phyloP scores from a whole-genome alignment of 2,329 filamentous ascomycete species.

The Colletotrichum cuscutae region DNA sequence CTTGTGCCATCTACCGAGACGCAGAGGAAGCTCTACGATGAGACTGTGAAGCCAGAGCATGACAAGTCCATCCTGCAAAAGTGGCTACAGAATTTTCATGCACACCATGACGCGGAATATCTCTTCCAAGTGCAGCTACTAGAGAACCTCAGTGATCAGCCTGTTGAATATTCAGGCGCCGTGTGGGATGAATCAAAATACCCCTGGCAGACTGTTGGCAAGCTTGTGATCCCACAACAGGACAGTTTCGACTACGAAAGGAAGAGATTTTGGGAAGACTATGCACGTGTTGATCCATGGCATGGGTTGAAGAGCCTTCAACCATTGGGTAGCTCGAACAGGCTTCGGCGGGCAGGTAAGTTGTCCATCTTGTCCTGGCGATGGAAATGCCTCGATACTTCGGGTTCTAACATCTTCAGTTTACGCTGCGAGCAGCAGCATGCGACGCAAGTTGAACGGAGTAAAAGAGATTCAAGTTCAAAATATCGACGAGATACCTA shows the following conservation, averaged over 20 bases:
- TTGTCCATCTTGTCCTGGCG: neutral
- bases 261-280: constrained; percentile 55
- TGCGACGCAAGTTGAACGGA: neutral
- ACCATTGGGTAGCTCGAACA: constrained; percentile 41
- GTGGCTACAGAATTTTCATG: neutral
- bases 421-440: neutral
- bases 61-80: neutral
- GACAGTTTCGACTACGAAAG: constrained; percentile 51
- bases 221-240: constrained; percentile 44
- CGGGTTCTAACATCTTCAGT: neutral
- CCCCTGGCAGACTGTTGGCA: neutral
- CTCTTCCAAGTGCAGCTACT: neutral
- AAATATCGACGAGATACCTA: neutral
- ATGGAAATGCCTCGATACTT: neutral
- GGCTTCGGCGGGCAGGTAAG: neutral
- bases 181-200: neutral
- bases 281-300: constrained; percentile 54
- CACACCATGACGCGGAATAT: neutral
- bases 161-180: neutral
- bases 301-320: constrained; percentile 52
- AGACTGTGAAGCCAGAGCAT: neutral
- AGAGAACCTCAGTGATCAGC: neutral
- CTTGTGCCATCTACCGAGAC: neutral
- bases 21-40: neutral
- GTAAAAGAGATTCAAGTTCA: neutral